Percentiles rank a stretch among this genome's conserved stretches.
Conservation (phyloP, 2,329 filamentous ascomycete genomes). For the Aspergillus sergii region DNA sequence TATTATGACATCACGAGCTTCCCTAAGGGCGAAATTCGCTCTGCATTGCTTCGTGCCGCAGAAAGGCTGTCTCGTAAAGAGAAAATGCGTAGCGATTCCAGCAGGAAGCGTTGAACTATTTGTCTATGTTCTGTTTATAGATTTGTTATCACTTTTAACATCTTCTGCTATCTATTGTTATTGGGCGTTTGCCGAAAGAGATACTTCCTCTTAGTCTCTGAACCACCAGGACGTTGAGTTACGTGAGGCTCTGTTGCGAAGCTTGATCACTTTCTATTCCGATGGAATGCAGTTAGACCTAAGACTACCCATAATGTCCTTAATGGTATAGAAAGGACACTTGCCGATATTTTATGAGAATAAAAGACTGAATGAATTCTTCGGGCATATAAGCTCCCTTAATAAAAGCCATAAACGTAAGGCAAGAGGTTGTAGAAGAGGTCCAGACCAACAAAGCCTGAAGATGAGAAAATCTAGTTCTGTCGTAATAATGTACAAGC, state of each 20-base stretch:
- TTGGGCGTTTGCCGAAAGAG: background rate
- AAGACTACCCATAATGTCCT: background rate
- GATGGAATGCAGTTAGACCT: background rate
- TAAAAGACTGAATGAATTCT: background rate
- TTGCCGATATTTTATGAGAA: conserved; percentile 3
- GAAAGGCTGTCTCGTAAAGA: conserved; percentile 60
- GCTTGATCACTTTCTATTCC: background rate
- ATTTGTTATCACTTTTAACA: background rate
- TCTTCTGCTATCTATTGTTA: background rate
- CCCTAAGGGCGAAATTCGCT: conserved; percentile 81
- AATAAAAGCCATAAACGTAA: background rate
- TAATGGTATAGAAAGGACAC: conserved; percentile 3
- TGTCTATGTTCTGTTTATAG: conserved; percentile 16
- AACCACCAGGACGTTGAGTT: background rate
- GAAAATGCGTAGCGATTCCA: conserved; percentile 46
- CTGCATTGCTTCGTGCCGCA: conserved; percentile 57
- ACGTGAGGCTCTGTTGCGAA: background rate
- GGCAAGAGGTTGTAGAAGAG: background rate
- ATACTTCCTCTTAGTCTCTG: background rate
- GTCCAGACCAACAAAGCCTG: background rate
- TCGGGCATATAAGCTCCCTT: background rate
- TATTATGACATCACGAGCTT: conserved; percentile 90
- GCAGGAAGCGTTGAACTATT: conserved; percentile 35
- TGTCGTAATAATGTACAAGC: background rate
- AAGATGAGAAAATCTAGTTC: background rate